phyloP scores from a whole-genome alignment of 2,329 filamentous ascomycete species.

The Penicillium sp. region DNA sequence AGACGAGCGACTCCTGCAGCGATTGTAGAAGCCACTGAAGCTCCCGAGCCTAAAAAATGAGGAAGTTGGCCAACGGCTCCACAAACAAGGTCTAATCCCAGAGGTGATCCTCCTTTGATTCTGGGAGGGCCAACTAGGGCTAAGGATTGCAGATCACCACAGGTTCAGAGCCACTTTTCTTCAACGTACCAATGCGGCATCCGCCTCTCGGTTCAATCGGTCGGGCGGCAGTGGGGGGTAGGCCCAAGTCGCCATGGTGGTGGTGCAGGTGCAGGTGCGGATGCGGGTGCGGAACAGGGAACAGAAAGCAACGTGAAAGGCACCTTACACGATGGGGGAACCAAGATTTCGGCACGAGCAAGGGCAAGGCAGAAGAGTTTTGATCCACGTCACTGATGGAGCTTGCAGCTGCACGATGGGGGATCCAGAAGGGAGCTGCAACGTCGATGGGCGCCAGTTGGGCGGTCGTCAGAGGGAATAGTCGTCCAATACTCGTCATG shows the following conservation, averaged over 20 bases:
- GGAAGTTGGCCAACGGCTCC: conserved; percentile 13
- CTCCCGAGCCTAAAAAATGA: conserved; percentile 54
- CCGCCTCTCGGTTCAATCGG: conserved; percentile 57
- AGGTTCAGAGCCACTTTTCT: conserved; percentile 4
- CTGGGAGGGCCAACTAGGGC: conserved; percentile 14
- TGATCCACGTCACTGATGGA: conserved; percentile 29
- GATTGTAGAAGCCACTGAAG: conserved; percentile 67
- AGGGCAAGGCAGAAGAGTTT: conserved; percentile 25
- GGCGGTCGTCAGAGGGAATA: not conserved
- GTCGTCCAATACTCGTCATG: conserved; percentile 38
- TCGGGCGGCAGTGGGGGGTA: conserved; percentile 62
- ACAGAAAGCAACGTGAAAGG: not conserved
- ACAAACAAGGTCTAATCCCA: conserved; percentile 12
- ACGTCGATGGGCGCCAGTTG: conserved; percentile 26
- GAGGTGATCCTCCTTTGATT: conserved; percentile 5
- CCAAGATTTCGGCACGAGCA: conserved; percentile 5
- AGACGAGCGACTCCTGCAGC: conserved; percentile 64
- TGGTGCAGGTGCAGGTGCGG: conserved; percentile 5
- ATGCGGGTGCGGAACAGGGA: not conserved
- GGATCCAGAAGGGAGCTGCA: conserved; percentile 28
- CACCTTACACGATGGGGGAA: not conserved
- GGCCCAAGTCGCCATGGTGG: conserved; percentile 62
- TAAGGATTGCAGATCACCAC: conserved; percentile 13
- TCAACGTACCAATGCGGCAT: conserved; percentile 54
- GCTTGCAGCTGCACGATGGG: not conserved